These are phyloP conservation scores for Vicia faba DNA, from an alignment of 306 rosid genomes.

Conservation along the genomic window DNA sequence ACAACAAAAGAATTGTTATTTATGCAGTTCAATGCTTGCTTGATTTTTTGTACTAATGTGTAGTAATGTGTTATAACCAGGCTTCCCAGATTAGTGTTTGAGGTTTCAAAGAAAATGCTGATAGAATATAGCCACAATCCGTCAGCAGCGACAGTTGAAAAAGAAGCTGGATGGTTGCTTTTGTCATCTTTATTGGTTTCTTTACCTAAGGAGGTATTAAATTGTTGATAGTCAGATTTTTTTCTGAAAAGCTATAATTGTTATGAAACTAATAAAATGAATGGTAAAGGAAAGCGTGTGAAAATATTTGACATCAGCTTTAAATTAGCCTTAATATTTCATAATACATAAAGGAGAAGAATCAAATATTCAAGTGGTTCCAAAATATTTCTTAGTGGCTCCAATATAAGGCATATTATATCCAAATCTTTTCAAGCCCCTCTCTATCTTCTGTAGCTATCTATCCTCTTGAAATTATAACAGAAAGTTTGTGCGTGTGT, in stretches of 20 bases:
- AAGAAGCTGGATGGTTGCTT: constrained; percentile 98
- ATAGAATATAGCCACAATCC: constrained; percentile 75
- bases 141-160: constrained; percentile 69
- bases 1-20: constrained; percentile 6
- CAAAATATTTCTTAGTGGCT: constrained; percentile 16
- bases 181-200: constrained; percentile 85
- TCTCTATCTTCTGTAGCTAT: constrained; percentile 26
- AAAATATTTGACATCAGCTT: constrained; percentile 32
- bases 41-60: constrained; percentile 25
- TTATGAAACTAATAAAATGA: constrained; percentile 5
- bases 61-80: constrained; percentile 45
- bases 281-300: constrained; percentile 6
- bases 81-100: constrained; percentile 82
- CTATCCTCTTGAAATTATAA: constrained; percentile 23
- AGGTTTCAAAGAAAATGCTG: constrained; percentile 86
- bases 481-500: neutral
- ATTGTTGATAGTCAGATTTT: constrained; percentile 23
- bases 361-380: constrained; percentile 7
- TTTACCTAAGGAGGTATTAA: constrained; percentile 82
- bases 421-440: constrained; percentile 17
- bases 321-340: neutral
- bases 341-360: constrained; percentile 7
- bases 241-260: constrained; percentile 3
- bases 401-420: constrained; percentile 5
- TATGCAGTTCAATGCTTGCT: constrained; percentile 29